These are phyloP conservation scores for Umbilicus rupestris DNA, from an alignment of 164 flowering plant species.

Conservation along the genomic window DNA sequence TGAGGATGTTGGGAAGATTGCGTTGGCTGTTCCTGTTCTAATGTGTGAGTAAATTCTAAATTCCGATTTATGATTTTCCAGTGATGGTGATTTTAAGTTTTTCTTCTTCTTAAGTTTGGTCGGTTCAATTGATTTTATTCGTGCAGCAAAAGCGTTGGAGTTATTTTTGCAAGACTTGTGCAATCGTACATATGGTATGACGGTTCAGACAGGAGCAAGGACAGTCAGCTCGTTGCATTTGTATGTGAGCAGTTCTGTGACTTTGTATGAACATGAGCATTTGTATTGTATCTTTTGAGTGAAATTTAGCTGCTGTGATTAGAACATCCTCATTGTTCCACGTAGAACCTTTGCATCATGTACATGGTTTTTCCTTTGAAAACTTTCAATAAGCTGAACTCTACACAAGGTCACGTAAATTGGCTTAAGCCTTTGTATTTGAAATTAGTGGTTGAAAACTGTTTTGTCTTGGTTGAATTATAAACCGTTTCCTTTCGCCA, in stretches of 20 bases:
- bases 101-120: background rate
- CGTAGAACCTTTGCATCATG: background rate
- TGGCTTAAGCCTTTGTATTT: background rate
- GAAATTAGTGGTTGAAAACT: too few species aligned
- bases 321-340: background rate
- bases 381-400: background rate
- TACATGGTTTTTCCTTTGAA: background rate
- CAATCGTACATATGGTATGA: conserved; percentile 70
- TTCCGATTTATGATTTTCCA: background rate
- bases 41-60: conserved; percentile 75
- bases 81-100: background rate
- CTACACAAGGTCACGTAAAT: background rate
- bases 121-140: background rate
- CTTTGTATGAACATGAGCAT: too few species aligned
- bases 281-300: background rate
- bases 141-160: conserved; percentile 79
- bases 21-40: conserved; percentile 77
- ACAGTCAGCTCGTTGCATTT: conserved; percentile 64
- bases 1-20: conserved; percentile 84
- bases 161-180: conserved; percentile 80
- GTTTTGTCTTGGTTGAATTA: too few species aligned
- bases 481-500: too few species aligned
- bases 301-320: background rate
- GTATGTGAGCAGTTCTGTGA: conserved; percentile 28
- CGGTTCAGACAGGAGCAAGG: conserved; percentile 74